Evolutionary conservation across 2,329 filamentous ascomycete species (phyloP), one percentile per base, ranked within the genome.

Genomic region (Venturia oleaginea): DNA sequence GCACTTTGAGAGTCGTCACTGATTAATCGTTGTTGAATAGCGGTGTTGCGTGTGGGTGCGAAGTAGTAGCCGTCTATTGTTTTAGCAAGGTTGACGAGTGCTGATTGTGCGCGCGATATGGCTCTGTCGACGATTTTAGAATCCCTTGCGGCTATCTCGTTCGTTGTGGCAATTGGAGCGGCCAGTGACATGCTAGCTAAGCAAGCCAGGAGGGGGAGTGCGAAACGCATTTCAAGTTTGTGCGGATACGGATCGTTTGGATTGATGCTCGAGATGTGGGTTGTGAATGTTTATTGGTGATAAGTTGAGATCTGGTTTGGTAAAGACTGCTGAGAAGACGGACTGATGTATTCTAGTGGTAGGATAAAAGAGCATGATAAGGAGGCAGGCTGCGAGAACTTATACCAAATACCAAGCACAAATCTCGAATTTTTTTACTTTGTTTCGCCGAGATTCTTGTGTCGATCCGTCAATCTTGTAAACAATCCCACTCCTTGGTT

Each of bases 121-220:
- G 59, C 59, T n/a, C 59, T n/a, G 24, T 60, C 59, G 17, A 60
- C 6, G 1, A 60, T 19, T 15, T 15, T 24, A 27, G 59, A 8
- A 17, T 60, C 59, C 10, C 40, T 32, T 7, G 34, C 13, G 0
- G 22, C 59, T 15, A 60, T n/a, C 13, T 57, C 51, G 19, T n/a
- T 57, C 8, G 51, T 27, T 34, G 51, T 34, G 7, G 40, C 40
- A 27, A 60, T 43, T 24, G 59, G 59, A 5, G 37, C 34, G 11
- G 59, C 59, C 5, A 60, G 10, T 60, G 37, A 6, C 15, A 32
- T 34, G 59, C 59, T 40, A 19, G 59, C 22, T 0, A 60, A 13
- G n/a, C 59, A 60, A 19, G 37, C 59, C n/a, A 60, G 59, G 5
- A 60, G 37, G 42, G 59, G 37, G n/a, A 60, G 51, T 34, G 27